Conservation (phyloP, 306 rosid species). For the Rubus parviflorus region DNA sequence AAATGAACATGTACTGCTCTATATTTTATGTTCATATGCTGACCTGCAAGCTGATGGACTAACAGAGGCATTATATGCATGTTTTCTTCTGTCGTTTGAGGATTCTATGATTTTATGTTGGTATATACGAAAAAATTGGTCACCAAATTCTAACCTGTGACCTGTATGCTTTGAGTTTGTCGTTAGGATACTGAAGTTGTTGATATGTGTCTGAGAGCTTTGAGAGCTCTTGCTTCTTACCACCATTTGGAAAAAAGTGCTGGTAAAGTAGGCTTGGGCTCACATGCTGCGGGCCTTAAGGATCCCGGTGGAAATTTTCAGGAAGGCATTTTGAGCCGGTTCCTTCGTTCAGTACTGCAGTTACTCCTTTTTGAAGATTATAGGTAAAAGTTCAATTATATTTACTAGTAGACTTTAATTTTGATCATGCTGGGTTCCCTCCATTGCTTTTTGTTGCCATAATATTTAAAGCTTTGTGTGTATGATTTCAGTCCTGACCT, state of each 20-base stretch:
- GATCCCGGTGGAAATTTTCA: conserved; percentile 60
- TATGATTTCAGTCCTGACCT: conserved; percentile 71
- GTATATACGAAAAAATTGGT: neutral
- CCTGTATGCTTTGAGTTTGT: conserved; percentile 12
- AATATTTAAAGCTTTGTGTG: conserved; percentile 8
- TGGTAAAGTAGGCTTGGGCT: conserved; percentile 76
- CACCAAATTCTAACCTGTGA: neutral
- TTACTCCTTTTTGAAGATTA: conserved; percentile 89
- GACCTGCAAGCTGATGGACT: neutral
- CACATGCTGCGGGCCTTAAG: conserved; percentile 51
- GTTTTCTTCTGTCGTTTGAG: neutral
- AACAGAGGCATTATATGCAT: neutral
- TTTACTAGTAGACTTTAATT: neutral
- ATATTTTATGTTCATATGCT: neutral
- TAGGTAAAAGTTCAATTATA: conserved; percentile 42
- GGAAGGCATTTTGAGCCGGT: conserved; percentile 82
- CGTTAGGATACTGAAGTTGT: conserved; percentile 81
- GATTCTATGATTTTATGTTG: neutral
- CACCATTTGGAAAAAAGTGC: conserved; percentile 63
- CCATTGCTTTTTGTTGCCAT: conserved; percentile 9
- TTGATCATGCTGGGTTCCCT: neutral
- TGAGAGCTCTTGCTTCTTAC: conserved; percentile 88
- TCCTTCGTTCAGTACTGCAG: conserved; percentile 81
- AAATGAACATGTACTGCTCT: neutral
- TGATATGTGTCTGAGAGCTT: conserved; percentile 75